Percentiles rank a stretch among this genome's conserved stretches.
Conservation (phyloP, 2,329 filamentous ascomycete species). For the Chaetomium sp. region DNA sequence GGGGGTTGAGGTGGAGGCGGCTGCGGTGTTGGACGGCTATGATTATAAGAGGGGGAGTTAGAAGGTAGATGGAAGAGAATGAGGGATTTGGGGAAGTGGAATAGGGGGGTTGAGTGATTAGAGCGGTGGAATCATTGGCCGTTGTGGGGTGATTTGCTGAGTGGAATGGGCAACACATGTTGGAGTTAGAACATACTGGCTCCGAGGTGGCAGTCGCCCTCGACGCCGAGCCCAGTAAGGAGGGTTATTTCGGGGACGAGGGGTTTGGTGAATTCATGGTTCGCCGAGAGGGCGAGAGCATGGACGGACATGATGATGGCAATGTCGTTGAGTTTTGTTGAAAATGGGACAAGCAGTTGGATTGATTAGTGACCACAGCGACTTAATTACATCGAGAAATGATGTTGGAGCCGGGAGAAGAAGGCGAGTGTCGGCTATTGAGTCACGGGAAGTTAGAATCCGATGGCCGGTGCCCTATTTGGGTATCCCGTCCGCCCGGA, state of each 20-base stretch:
- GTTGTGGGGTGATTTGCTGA: too few species aligned
- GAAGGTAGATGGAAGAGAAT: not conserved
- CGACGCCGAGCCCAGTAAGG: not conserved
- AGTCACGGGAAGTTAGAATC: too few species aligned
- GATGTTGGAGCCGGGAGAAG: too few species aligned
- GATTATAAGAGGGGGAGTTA: not conserved
- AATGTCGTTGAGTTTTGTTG: not conserved
- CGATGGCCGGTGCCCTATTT: too few species aligned
- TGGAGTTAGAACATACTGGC: not conserved
- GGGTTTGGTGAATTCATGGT: not conserved
- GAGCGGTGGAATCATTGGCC: too few species aligned
- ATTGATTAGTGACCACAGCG: not conserved
- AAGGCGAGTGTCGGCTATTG: too few species aligned
- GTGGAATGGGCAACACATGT: too few species aligned
- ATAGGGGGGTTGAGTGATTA: too few species aligned
- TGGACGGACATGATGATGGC: conserved; percentile 1
- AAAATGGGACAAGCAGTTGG: not conserved
- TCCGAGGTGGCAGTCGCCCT: conserved; percentile 5
- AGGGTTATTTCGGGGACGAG: not conserved
- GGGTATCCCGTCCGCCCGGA: too few species aligned
- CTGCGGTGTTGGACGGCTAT: conserved; percentile 2
- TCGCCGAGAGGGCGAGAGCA: not conserved
- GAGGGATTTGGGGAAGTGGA: too few species aligned
- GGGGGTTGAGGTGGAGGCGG: not conserved
- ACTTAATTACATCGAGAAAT: too few species aligned